Evolutionary conservation across 73 alveolate species (phyloP), one percentile per base, ranked within the genome.

Genomic region (Stentor coeruleus): DNA sequence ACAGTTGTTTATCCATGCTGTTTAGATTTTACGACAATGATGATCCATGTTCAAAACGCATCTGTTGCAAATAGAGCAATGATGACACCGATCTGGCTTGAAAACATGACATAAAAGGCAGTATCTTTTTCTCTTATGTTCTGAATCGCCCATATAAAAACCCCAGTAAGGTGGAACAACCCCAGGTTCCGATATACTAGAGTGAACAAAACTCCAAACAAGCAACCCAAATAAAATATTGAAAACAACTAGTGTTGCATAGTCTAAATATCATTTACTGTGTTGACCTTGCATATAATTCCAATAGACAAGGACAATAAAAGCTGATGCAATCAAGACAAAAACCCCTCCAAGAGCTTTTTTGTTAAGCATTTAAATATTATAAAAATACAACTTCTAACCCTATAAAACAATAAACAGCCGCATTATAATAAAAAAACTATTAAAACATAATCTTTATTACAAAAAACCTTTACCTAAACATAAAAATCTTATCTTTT

Each of bases 121-220:
- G 84, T 92, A 96, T 83, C 97, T 86, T 42, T 96, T 92, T 82
- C 95, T 79, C 77, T 87, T 90, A 59, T 84, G 88, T 74, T 94
- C 99, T 0, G 97, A 90, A 74, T 94, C 98, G 33, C 98, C 98
- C 76, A 94, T 76, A 72, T 87, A 87, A 76, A 93, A 95, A 14
- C 99, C 97, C 98, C 99, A 96, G 83, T 90, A 94, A 4, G 93
- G 89, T 1, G 99, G 99, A 14, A 96, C 99, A 89, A 90, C 90
- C 26, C 99, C 98, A 3, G 99, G 98, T 75, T 96, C 99, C 38
- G 99, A 90, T 35, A 88, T 85, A 83, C 95, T 91, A 4, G 98
- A 83, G 77, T 91, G 87, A 66, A 89, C 75, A 85, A 97, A 93
- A 31, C 98, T 86, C 94, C 98, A 93, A 36, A 93, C 79, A 75